Percentiles rank a stretch among this genome's conserved stretches.
Conservation (phyloP, 352 stramenopile genomes). For the Aphanomyces euteiches region DNA sequence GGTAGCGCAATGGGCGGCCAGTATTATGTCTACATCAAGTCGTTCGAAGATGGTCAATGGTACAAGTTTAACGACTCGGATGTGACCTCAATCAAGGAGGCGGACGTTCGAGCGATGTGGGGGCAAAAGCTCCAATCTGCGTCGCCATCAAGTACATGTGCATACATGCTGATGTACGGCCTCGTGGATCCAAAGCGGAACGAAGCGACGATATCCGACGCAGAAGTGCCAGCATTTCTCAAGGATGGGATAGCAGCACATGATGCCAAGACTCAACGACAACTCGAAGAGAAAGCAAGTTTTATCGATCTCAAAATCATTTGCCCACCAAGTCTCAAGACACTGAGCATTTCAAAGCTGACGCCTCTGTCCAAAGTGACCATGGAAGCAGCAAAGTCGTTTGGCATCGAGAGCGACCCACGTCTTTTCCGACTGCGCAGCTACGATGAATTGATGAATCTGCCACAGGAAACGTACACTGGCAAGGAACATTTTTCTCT, state of each 20-base stretch:
- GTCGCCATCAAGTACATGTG: constrained; percentile 53
- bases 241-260: constrained; percentile 61
- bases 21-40: constrained; percentile 94
- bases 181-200: constrained; percentile 72
- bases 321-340: constrained; percentile 54
- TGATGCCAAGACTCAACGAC: constrained; percentile 50
- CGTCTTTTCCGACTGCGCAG: constrained; percentile 48
- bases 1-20: constrained; percentile 88
- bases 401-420: background rate
- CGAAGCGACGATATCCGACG: constrained; percentile 54
- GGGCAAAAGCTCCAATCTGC: constrained; percentile 42
- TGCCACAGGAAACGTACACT: constrained; percentile 62
- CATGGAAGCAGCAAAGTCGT: background rate
- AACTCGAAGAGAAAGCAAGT: constrained; percentile 66
- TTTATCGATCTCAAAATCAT: constrained; percentile 77
- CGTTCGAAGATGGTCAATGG: constrained; percentile 73
- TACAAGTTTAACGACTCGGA: constrained; percentile 87
- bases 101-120: constrained; percentile 71
- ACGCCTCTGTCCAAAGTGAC: constrained; percentile 57
- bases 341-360: constrained; percentile 71
- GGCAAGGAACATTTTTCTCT: constrained; percentile 48
- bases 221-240: constrained; percentile 64
- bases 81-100: constrained; percentile 71
- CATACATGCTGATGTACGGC: constrained; percentile 91
- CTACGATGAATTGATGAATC: constrained; percentile 74